These are phyloP conservation scores for Phytophthora foliorum DNA, from an alignment of 352 stramenopile genomes.

Conservation along the genomic window DNA sequence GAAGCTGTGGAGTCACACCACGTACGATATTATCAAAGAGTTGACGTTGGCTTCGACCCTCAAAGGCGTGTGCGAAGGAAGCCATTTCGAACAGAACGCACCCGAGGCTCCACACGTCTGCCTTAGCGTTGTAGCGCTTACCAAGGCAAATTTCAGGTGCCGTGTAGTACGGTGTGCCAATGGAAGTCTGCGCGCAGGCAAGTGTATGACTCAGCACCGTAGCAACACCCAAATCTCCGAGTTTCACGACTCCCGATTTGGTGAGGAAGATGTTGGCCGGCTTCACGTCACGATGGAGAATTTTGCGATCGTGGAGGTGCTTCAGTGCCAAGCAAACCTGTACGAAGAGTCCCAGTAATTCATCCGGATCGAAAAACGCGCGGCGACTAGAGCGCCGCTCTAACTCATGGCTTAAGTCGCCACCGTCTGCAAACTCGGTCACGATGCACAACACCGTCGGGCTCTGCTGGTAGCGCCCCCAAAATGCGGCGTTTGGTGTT, in stretches of 20 bases:
- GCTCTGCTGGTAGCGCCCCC: conserved; percentile 10
- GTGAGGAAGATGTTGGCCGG: conserved; percentile 91
- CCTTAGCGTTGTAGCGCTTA: conserved; percentile 94
- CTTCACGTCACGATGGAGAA: conserved; percentile 91
- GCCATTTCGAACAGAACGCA: conserved; percentile 95
- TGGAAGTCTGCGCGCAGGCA: conserved; percentile 78
- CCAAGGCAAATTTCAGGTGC: conserved; percentile 95
- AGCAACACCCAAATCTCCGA: conserved; percentile 85
- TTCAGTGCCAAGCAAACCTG: conserved; percentile 84
- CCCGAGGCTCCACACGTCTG: conserved; percentile 95
- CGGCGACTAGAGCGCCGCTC: conserved; percentile 36
- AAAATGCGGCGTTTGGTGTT: neutral
- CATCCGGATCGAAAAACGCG: conserved; percentile 42
- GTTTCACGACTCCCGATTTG: conserved; percentile 67
- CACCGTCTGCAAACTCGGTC: conserved; percentile 85
- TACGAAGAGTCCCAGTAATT: conserved; percentile 69
- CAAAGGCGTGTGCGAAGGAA: conserved; percentile 91
- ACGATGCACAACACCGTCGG: conserved; percentile 80
- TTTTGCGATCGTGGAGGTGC: conserved; percentile 85
- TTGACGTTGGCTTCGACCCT: conserved; percentile 81
- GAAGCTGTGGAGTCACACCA: conserved; percentile 25
- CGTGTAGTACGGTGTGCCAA: conserved; percentile 93
- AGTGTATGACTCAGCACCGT: conserved; percentile 81
- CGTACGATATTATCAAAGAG: conserved; percentile 81
- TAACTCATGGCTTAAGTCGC: conserved; percentile 73